Conservation (phyloP, 768 basidiomycete genomes). For the Xerocomus brunneocitrinus region DNA sequence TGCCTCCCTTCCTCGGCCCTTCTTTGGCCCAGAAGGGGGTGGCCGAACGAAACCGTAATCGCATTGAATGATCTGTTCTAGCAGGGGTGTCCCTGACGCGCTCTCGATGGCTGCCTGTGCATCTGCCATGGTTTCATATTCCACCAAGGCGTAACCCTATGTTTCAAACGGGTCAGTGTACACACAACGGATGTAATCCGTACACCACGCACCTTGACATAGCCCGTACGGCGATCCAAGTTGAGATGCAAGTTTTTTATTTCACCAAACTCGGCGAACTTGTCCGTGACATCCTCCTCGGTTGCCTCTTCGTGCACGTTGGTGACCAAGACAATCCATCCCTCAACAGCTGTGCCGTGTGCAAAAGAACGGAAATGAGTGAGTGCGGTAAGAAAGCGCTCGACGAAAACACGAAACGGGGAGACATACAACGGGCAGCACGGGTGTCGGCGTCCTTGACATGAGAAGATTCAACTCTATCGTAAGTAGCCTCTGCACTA, state of each 20-base stretch:
- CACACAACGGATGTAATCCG: not conserved
- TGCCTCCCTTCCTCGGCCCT: slow-evolving; percentile 60
- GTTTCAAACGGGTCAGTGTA: not conserved
- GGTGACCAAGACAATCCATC: slow-evolving; percentile 97
- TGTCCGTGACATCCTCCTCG: slow-evolving; percentile 94
- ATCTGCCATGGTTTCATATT: slow-evolving; percentile 93
- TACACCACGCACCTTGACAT: slow-evolving; percentile 76
- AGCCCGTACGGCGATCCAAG: slow-evolving; percentile 94
- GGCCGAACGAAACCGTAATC: slow-evolving; percentile 93
- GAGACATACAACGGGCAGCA: slow-evolving; percentile 76
- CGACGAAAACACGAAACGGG: not conserved
- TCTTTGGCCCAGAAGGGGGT: slow-evolving; percentile 75
- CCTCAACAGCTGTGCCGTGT: slow-evolving; percentile 76
- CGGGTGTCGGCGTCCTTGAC: slow-evolving; percentile 65
- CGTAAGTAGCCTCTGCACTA: slow-evolving; percentile 67
- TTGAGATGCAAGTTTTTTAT: slow-evolving; percentile 98
- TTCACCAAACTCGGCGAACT: slow-evolving; percentile 94
- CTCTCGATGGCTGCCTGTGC: slow-evolving; percentile 92
- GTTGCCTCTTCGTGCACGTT: slow-evolving; percentile 98
- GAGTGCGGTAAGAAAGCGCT: not conserved
- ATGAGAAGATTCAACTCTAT: slow-evolving; percentile 70
- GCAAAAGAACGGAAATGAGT: slow-evolving; percentile 8
- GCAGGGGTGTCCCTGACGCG: slow-evolving; percentile 73
- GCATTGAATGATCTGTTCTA: slow-evolving; percentile 85
- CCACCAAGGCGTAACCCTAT: slow-evolving; percentile 96